Percentiles rank a stretch among this genome's conserved stretches.
Evolutionary conservation across 2,329 filamentous ascomycete genomes (phyloP).

Genomic region (Apiospora phragmitis): DNA sequence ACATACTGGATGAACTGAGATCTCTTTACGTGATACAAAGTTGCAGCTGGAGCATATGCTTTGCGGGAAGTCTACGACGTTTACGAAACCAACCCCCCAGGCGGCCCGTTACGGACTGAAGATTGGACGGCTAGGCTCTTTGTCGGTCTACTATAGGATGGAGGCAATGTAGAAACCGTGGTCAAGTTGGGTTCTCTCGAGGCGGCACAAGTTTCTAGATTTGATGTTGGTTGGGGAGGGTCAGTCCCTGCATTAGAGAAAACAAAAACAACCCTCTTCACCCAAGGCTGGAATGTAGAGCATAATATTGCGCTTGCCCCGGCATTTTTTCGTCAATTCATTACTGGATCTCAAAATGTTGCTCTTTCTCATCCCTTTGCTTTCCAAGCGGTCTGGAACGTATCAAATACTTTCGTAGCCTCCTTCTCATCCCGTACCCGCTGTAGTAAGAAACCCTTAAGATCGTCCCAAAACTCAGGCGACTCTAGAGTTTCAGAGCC

Average conservation of each 20-base stretch:
- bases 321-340: constrained; percentile 5
- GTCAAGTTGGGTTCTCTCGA: constrained; percentile 8
- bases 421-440: constrained; percentile 70
- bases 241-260: constrained; percentile 29
- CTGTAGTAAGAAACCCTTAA: constrained; percentile 78
- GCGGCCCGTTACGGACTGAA: background rate
- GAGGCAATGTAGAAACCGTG: background rate
- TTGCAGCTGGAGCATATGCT: constrained; percentile 6
- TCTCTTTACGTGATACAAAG: constrained; percentile 4
- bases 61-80: constrained; percentile 13
- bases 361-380: constrained; percentile 38
- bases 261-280: constrained; percentile 23
- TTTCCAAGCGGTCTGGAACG: constrained; percentile 75
- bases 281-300: constrained; percentile 27
- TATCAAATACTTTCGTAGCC: constrained; percentile 62
- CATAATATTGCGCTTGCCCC: constrained; percentile 15
- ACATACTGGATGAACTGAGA: constrained; percentile 5
- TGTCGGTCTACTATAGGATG: constrained; percentile 1
- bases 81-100: constrained; percentile 14
- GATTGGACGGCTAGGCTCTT: constrained; percentile 4
- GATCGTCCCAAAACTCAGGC: constrained; percentile 82
- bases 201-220: constrained; percentile 28
- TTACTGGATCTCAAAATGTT: constrained; percentile 5
- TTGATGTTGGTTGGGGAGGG: constrained; percentile 32
- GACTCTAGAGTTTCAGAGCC: constrained; percentile 63